These are phyloP conservation scores for Rhodotorula sphaerocarpa DNA, from an alignment of 768 basidiomycete species.

Conservation along the genomic window DNA sequence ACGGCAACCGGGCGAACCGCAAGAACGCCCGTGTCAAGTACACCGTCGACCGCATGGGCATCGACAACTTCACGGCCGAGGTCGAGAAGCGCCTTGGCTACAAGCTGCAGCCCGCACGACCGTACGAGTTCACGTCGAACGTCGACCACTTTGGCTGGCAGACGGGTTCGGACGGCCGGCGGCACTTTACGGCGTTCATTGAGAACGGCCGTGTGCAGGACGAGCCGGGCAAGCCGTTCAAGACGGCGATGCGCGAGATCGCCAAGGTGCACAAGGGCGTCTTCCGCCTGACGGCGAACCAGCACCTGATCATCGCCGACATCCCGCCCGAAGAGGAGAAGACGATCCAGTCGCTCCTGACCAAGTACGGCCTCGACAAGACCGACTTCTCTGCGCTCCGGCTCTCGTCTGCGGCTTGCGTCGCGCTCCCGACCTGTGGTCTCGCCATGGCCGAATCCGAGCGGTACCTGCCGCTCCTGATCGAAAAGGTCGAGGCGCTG, in stretches of 20 bases:
- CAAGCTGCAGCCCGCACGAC: constrained; percentile 60
- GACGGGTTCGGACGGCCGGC: constrained; percentile 72
- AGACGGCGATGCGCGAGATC: constrained; percentile 83
- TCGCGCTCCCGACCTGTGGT: constrained; percentile 71
- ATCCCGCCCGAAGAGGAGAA: constrained; percentile 64
- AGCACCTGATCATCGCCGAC: constrained; percentile 82
- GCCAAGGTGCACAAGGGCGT: constrained; percentile 88
- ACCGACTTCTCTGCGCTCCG: constrained; percentile 67
- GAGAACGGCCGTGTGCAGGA: constrained; percentile 98
- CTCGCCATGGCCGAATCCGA: constrained; percentile 74
- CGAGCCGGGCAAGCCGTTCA: constrained; percentile 80
- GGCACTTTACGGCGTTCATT: constrained; percentile 86
- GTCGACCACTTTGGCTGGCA: constrained; percentile 92
- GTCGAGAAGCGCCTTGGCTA: constrained; percentile 85
- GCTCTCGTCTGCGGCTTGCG: constrained; percentile 87
- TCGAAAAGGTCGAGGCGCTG: constrained; percentile 90
- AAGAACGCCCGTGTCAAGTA: constrained; percentile 53
- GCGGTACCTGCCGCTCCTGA: constrained; percentile 77
- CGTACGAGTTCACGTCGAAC: constrained; percentile 76
- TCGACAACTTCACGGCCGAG: constrained; percentile 74
- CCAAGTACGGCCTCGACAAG: constrained; percentile 83
- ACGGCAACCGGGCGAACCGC: constrained; percentile 80
- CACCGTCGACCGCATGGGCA: constrained; percentile 90
- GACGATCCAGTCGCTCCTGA: constrained; percentile 66
- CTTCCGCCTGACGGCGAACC: constrained; percentile 90